Evolutionary conservation across 257 asterid genomes (phyloP).

Genomic region (Linaria vulgaris): DNA sequence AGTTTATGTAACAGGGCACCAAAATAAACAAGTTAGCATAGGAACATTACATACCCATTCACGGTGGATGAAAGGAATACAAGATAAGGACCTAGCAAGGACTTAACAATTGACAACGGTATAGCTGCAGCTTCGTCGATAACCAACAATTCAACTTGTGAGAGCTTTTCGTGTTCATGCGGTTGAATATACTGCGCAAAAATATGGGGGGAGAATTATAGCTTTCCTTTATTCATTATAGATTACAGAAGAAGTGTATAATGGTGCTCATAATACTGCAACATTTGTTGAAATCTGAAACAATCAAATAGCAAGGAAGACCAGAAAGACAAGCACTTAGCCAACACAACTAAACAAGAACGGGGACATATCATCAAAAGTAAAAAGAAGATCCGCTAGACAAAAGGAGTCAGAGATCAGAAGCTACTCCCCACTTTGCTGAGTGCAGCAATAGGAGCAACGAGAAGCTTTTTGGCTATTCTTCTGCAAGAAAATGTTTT

Average conservation of each 20-base stretch:
- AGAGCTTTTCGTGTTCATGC: conserved; percentile 79
- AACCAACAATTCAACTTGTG: conserved; percentile 93
- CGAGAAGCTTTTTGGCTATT: not conserved
- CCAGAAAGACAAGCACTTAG: not conserved
- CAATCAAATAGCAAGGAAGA: not conserved
- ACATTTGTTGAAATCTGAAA: not conserved
- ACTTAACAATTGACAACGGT: conserved; percentile 89
- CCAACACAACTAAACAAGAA: not conserved
- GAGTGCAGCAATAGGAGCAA: conserved; percentile 5
- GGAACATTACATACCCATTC: conserved; percentile 59
- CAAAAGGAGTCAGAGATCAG: not conserved
- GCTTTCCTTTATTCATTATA: not conserved
- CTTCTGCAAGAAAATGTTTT: not conserved
- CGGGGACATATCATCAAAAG: not conserved
- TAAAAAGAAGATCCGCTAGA: not conserved
- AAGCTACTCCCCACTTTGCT: conserved; percentile 4
- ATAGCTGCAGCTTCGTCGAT: conserved; percentile 99
- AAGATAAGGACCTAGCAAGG: conserved; percentile 95
- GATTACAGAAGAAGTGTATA: no score
- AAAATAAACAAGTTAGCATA: conserved; percentile 5
- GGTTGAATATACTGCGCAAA: conserved; percentile 80
- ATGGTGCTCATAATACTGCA: not conserved
- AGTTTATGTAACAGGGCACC: not conserved
- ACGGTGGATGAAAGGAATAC: conserved; percentile 97
- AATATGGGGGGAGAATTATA: conserved; percentile 1